Evolutionary conservation across 2,329 filamentous ascomycete genomes (phyloP).

Genomic region (Botryotinia calthae): DNA sequence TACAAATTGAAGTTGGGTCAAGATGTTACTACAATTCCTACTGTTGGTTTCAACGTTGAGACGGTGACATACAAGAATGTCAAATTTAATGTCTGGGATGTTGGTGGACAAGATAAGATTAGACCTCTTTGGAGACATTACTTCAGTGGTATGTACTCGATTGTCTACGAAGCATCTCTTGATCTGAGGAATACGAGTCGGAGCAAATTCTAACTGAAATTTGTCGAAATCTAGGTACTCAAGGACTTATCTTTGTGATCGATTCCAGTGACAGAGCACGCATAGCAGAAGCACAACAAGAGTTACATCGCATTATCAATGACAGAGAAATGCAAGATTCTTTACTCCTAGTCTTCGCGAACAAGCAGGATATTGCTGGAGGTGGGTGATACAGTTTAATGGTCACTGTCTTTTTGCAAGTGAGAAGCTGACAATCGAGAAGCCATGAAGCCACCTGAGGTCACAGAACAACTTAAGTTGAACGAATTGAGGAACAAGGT

Average conservation of each 20-base stretch:
- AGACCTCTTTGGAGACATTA: conserved; percentile 96
- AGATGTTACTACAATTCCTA: conserved; percentile 97
- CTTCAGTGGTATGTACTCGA: conserved; percentile 66
- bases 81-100: conserved; percentile 99
- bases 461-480: conserved; percentile 74
- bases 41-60: conserved; percentile 98
- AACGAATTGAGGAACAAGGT: conserved; percentile 77
- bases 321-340: conserved; percentile 98
- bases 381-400: conserved; percentile 49
- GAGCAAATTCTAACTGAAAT: conserved; percentile 14
- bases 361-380: conserved; percentile 94
- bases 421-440: conserved; percentile 2
- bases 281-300: conserved; percentile 88
- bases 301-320: conserved; percentile 95
- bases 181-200: background rate
- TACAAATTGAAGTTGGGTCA: conserved; percentile 99
- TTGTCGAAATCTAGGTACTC: conserved; percentile 63
- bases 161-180: background rate
- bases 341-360: conserved; percentile 90
- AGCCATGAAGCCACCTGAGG: conserved; percentile 78
- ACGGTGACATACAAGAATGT: conserved; percentile 99
- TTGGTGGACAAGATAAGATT: conserved; percentile 98
- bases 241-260: conserved; percentile 97
- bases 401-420: too few relatives aligned
- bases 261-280: conserved; percentile 90